Base-by-base conservation (phyloP, 805 yeast species). In the Spathaspora hagerdaliae region DNA sequence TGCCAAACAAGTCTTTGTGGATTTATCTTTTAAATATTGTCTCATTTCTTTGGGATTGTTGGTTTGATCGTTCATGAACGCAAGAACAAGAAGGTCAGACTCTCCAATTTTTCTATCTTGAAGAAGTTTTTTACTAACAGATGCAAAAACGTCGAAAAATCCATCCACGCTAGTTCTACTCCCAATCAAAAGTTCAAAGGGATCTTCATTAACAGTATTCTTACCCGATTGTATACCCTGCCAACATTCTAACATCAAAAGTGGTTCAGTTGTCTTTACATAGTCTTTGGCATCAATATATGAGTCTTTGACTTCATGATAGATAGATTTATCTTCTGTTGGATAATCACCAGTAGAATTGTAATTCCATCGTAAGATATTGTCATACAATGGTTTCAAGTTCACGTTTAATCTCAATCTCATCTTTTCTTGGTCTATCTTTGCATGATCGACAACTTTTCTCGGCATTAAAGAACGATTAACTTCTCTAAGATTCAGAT, bases 191-290 rank as follows among this genome's bases (percentile, higher is more conserved):
- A 91, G 54, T 29, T 75, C 75, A 59, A 91, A 84, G 0, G 96
- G 90, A 5, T 55, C 64, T 44, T 71, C 75, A 41, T 77, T 78
- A 8, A 77, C 77, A 13, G 86, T 79, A 41, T 79, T 80, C 50
- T 85, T 82, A 0, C 94, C 81, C 5, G 87, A 75, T 52, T 82
- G 84, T 27, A 94, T 78, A 0, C 88, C 85, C 57, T 91, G 96
- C 97, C 98, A 95, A 51, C 96, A 87, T 65, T 94, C 99, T 36
- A 92, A 65, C 59, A 91, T 66, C 38, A 94, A 67, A 37, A 94
- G 71, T 0, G 99, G 99, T 52, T 83, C 87, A 62, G 88, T 85
- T 1, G 78, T 73, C 32, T 71, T 69, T 40, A 77, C 78, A 57
- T 95, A 94, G 2, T 85, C 89, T n/a, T 67, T 69, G 5, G 82